Percentiles rank a stretch among this genome's conserved stretches.
Evolutionary conservation across 306 rosid species (phyloP).

Genomic region (Inga leiocalycina): DNA sequence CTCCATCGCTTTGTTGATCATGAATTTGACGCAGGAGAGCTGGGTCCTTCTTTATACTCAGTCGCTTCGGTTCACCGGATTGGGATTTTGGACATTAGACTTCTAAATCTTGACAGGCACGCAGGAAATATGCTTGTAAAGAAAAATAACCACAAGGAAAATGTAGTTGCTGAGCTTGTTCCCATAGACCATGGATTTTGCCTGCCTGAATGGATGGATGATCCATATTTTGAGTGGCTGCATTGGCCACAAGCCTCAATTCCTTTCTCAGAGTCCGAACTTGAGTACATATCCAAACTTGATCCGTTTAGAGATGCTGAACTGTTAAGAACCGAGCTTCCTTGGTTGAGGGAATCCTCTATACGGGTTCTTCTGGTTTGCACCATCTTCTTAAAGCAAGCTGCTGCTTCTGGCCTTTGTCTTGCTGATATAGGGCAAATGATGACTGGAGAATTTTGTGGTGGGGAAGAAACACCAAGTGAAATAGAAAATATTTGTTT

Average conservation of each 20-base stretch:
- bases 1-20: conserved; percentile 85
- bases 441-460: conserved; percentile 70
- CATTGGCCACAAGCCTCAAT: conserved; percentile 93
- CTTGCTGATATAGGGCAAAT: conserved; percentile 81
- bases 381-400: conserved; percentile 75
- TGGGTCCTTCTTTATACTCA: conserved; percentile 77
- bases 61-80: conserved; percentile 76
- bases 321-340: conserved; percentile 60
- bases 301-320: conserved; percentile 82
- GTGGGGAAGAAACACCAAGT: conserved; percentile 57
- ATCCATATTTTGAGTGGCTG: conserved; percentile 95
- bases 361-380: conserved; percentile 78
- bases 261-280: conserved; percentile 76
- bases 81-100: conserved; percentile 76
- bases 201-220: conserved; percentile 93
- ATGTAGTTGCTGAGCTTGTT: conserved; percentile 63
- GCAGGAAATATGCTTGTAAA: conserved; percentile 90
- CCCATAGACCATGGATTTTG: conserved; percentile 96
- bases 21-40: conserved; percentile 83
- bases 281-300: conserved; percentile 73
- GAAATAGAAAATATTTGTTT: conserved; percentile 62
- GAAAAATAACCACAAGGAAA: conserved; percentile 38
- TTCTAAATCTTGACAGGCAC: conserved; percentile 85
- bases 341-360: conserved; percentile 66
- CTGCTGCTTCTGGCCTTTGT: conserved; percentile 69